phyloP scores from a whole-genome alignment of 2,329 filamentous ascomycete genomes.

The Ascochyta pisi region DNA sequence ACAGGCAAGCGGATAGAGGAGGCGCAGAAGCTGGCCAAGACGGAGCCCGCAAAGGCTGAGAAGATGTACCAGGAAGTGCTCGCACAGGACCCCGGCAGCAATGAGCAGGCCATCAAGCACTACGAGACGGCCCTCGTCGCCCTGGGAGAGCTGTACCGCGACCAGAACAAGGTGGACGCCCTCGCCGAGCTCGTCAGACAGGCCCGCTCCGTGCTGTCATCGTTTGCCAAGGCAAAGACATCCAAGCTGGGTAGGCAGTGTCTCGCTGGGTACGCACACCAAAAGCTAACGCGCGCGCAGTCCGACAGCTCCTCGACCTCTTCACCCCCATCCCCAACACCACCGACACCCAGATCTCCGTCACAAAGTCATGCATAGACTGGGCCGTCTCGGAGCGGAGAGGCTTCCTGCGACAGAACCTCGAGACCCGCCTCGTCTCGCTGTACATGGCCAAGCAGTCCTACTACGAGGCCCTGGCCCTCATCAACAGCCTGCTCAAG shows the following conservation, averaged over 20 bases:
- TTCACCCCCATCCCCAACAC: slow-evolving; percentile 94
- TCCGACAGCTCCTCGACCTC: slow-evolving; percentile 94
- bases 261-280: too few species aligned
- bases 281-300: slow-evolving; percentile 55
- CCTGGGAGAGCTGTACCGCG: slow-evolving; percentile 89
- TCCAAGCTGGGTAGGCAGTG: slow-evolving; percentile 83
- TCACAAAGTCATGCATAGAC: slow-evolving; percentile 99
- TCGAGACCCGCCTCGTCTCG: slow-evolving; percentile 91
- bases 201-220: slow-evolving; percentile 88
- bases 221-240: slow-evolving; percentile 98
- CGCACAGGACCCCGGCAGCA: slow-evolving; percentile 81
- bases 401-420: slow-evolving; percentile 95
- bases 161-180: slow-evolving; percentile 82
- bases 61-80: slow-evolving; percentile 88
- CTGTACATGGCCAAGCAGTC: slow-evolving; percentile 97
- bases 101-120: slow-evolving; percentile 85
- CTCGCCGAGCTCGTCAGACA: slow-evolving; percentile 89
- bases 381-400: slow-evolving; percentile 96
- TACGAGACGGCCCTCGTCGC: slow-evolving; percentile 90
- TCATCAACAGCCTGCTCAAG: slow-evolving; percentile 94
- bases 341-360: slow-evolving; percentile 89
- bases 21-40: slow-evolving; percentile 82
- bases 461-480: slow-evolving; percentile 94
- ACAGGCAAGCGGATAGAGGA: slow-evolving; percentile 77
- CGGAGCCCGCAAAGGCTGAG: slow-evolving; percentile 84